Conservation (phyloP, 495 filamentous ascomycete species). For the Xylaria bambusicola region DNA sequence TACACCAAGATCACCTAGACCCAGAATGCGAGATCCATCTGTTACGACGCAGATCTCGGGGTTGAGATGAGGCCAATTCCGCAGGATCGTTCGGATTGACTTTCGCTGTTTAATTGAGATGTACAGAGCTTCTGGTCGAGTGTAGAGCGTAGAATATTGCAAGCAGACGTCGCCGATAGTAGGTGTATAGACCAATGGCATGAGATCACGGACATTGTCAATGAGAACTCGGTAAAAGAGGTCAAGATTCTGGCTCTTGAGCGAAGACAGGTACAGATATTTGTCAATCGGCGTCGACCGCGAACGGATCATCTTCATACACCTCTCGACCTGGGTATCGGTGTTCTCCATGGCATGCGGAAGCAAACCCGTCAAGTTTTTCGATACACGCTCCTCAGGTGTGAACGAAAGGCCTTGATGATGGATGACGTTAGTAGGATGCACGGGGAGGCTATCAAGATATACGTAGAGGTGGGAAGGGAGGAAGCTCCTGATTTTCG, state of each 20-base stretch:
- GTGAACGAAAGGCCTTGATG: slow-evolving; percentile 56
- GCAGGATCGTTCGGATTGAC: slow-evolving; percentile 77
- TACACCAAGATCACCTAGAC: slow-evolving; percentile 92
- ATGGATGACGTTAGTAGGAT: slow-evolving; percentile 19
- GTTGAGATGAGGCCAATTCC: slow-evolving; percentile 84
- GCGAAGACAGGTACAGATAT: slow-evolving; percentile 86
- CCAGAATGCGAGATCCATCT: slow-evolving; percentile 94
- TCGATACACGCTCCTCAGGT: slow-evolving; percentile 55
- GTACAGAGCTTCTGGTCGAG: slow-evolving; percentile 91
- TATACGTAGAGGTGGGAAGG: slow-evolving; percentile 7
- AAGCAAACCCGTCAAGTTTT: slow-evolving; percentile 60
- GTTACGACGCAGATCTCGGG: slow-evolving; percentile 97
- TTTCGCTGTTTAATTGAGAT: slow-evolving; percentile 88
- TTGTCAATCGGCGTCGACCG: slow-evolving; percentile 86
- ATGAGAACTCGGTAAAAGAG: slow-evolving; percentile 94
- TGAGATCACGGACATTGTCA: slow-evolving; percentile 86
- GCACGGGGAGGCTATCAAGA: background rate
- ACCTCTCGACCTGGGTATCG: slow-evolving; percentile 54
- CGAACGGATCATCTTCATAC: slow-evolving; percentile 67
- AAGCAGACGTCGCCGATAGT: slow-evolving; percentile 96
- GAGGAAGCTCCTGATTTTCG: no score
- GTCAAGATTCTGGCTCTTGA: slow-evolving; percentile 87
- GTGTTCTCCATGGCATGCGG: slow-evolving; percentile 58
- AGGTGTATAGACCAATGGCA: slow-evolving; percentile 95
- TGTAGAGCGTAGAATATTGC: slow-evolving; percentile 94